Base-by-base conservation (phyloP, 2,329 filamentous ascomycete species). In the Pestalotiopsis sp. region DNA sequence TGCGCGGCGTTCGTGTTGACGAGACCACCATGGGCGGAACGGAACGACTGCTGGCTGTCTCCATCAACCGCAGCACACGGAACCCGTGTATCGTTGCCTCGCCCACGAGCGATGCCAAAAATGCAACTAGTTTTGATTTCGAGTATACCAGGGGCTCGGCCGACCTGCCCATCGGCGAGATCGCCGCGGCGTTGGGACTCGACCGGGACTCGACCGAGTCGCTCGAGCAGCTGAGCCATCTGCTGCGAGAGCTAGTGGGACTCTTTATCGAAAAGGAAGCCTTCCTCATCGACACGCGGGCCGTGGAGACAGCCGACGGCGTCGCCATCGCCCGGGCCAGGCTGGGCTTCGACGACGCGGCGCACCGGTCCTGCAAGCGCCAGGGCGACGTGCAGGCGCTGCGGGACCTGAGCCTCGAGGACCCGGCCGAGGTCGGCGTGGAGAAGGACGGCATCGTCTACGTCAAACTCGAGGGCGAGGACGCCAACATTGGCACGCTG, bases 371-470 rank as follows among this genome's bases (percentile, higher is more conserved):
- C 74, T 83, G 84, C 2, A 84, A 84, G n/a, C 86, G 91, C 1
- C 90, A 93, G 69, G 78, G 81, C 55, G 86, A 88, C 61, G 81
- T 93, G 36, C 90, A 92, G 73, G 78, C 79, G 6, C 80, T 91
- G 13, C 84, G 90, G 27, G 84, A 89, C 69, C 79, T 80, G 31
- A 77, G 82, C 3, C 75, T 80, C 4, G 85, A 90, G 74, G 85
- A 88, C 11, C 78, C 84, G 0, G 84, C 85, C 63, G 90, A 92
- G 74, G 80, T 88, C 3, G 87, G 89, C 72, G 91, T 88, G 2
- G 90, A 92, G 76, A 85, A 87, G 68, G 83, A 90, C 68, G 93
- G 93, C 3, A 94, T 97, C 73, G 92, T 96, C 0, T 97, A 95
- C 78, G 87, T 97, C 71, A 91, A 88, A 74, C 80, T 86, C 68